Evolutionary conservation across 106 monocot genomes (phyloP).

Genomic region (Hemerocallis citrina): DNA sequence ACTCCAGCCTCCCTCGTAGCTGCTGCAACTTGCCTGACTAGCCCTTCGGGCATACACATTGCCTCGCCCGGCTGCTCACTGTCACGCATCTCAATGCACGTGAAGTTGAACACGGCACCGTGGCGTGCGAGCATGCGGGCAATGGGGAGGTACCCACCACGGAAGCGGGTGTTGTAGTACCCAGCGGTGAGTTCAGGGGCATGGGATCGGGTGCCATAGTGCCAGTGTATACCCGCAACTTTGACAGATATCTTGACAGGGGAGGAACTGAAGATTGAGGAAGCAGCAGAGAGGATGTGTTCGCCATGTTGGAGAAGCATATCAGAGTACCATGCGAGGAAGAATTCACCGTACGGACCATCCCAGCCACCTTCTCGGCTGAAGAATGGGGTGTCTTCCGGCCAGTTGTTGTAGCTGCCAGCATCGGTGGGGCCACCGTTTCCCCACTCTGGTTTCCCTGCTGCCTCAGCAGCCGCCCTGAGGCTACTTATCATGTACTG

Average conservation of each 20-base stretch:
- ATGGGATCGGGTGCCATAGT: constrained; percentile 85
- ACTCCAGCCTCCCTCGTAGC: constrained; percentile 54
- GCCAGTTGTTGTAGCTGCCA: constrained; percentile 79
- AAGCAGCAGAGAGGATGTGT: constrained; percentile 44
- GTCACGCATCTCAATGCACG: constrained; percentile 83
- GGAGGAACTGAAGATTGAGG: constrained; percentile 27
- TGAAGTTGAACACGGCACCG: constrained; percentile 88
- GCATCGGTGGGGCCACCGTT: constrained; percentile 64
- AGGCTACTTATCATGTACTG: constrained; percentile 74
- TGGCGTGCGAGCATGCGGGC: constrained; percentile 62
- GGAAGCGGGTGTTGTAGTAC: constrained; percentile 79
- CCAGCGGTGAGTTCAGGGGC: constrained; percentile 89
- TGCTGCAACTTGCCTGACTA: constrained; percentile 62
- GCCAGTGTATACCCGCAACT: constrained; percentile 95
- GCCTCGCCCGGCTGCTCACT: constrained; percentile 81
- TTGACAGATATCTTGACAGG: constrained; percentile 71
- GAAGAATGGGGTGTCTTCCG: constrained; percentile 86
- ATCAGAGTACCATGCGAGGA: constrained; percentile 86
- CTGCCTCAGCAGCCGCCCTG: constrained; percentile 54
- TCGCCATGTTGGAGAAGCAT: constrained; percentile 74
- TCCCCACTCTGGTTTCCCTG: constrained; percentile 76
- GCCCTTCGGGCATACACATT: constrained; percentile 61
- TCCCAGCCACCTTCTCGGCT: constrained; percentile 68
- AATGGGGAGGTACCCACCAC: constrained; percentile 69
- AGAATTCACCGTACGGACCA: constrained; percentile 68